These are phyloP conservation scores for Pseudopyricularia javanii DNA, from an alignment of 2,329 filamentous ascomycete genomes.

Conservation along the genomic window DNA sequence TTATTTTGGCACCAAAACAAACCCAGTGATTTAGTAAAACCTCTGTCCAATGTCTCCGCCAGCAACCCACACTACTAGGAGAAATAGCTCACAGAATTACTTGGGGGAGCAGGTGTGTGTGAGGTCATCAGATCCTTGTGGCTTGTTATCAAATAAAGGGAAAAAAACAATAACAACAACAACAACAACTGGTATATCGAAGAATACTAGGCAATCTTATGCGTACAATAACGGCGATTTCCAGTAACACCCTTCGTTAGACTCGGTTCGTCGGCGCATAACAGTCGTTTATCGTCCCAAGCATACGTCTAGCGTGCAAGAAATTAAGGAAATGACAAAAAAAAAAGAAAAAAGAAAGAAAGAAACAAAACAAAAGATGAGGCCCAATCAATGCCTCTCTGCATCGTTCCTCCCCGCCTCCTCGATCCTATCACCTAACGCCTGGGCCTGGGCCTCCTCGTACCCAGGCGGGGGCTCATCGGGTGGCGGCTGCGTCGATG, in stretches of 20 bases:
- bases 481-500: conserved; percentile 26
- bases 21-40: too few species aligned
- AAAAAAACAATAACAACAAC: neutral
- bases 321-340: neutral
- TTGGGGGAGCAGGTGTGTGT: too few species aligned
- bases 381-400: conserved; percentile 38
- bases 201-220: neutral
- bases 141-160: neutral
- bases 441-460: conserved; percentile 75
- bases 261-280: neutral
- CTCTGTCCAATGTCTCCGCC: too few species aligned
- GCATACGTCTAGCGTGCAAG: neutral
- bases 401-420: conserved; percentile 64
- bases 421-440: conserved; percentile 45
- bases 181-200: neutral
- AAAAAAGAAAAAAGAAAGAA: neutral
- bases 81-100: too few species aligned
- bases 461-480: conserved; percentile 82
- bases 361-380: conserved; percentile 1
- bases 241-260: neutral
- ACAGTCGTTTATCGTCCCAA: neutral
- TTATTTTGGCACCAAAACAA: too few species aligned
- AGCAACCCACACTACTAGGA: too few species aligned
- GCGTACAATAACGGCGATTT: neutral
- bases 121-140: too few species aligned